Evolutionary conservation across 768 basidiomycete genomes (phyloP), one percentile per base, ranked within the genome.

Genomic region (Pleurotus cornucopiae): DNA sequence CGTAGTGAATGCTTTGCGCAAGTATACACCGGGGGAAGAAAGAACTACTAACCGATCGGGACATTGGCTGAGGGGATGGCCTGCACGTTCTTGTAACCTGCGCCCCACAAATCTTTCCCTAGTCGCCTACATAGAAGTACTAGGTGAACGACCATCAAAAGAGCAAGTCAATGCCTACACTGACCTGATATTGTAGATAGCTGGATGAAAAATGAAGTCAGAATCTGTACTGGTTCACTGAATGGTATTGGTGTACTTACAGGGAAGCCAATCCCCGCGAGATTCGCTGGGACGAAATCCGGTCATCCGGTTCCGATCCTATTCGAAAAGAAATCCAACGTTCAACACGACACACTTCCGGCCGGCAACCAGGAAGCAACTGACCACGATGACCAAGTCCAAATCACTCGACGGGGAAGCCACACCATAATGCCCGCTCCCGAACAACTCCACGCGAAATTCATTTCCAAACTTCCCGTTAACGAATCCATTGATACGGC

Each of bases 31-130:
- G 2, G 30, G 30, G 30, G 30, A 11, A 34, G 30, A 40, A 57
- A 58, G n/a, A 14, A 25, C 5, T 7, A 43, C 64, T 3, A 48
- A 75, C 77, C 71, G 30, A 81, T 80, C 6, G 79, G 80, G 12
- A 80, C 78, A 14, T 63, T 40, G 0, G 80, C 74, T 0, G 43
- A 25, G 0, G 73, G 65, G 40, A 80, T 67, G 14, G 59, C 43
- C 5, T 62, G 48, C 2, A 71, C 58, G 3, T 63, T 49, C 9
- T 48, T 56, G 62, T 79, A 84, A 6, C 73, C 73, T 18, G 62
- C 67, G 12, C 55, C 46, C 14, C 43, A 56, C 11, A 81, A 62
- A 4, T 56, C 60, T 3, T 46, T 30, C 2, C 67, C 70, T 20
- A 81, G 60, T 39, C 58, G 54, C 16, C 77, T 76, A 56, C 21